Evolutionary conservation across 1,139 yeast genomes (phyloP).

Genomic region (Hyphopichia wangnamkhiaoensis): DNA sequence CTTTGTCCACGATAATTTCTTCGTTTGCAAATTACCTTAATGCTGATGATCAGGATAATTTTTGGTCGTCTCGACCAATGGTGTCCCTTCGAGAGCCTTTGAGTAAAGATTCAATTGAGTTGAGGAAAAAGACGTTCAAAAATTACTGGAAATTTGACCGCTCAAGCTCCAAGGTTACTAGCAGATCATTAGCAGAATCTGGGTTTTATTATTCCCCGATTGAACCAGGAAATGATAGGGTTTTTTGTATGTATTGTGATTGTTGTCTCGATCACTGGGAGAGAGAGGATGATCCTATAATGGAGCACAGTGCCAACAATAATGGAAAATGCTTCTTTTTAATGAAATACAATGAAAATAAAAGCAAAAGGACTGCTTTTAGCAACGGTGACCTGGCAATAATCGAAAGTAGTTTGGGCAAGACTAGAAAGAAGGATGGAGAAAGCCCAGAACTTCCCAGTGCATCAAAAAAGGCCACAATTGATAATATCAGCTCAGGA

Average conservation of each 20-base stretch:
- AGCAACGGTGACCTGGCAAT: too few relatives aligned
- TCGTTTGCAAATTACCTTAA: slow-evolving; percentile 17
- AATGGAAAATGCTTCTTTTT: neutral
- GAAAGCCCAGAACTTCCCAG: too few relatives aligned
- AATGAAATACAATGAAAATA: neutral
- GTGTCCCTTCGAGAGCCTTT: slow-evolving; percentile 30
- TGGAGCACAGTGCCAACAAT: slow-evolving; percentile 39
- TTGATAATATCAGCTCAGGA: too few relatives aligned
- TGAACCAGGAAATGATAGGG: slow-evolving; percentile 57
- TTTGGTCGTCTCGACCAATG: slow-evolving; percentile 20
- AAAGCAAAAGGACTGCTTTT: neutral
- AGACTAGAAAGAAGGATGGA: too few relatives aligned
- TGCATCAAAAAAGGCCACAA: too few relatives aligned
- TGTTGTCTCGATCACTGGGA: slow-evolving; percentile 75
- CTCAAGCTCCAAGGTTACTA: slow-evolving; percentile 39
- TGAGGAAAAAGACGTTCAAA: slow-evolving; percentile 55
- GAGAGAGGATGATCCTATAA: slow-evolving; percentile 60
- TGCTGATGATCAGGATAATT: slow-evolving; percentile 8
- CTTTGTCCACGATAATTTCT: slow-evolving; percentile 36
- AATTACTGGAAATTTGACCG: slow-evolving; percentile 57
- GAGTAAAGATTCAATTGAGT: slow-evolving; percentile 30
- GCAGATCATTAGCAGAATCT: slow-evolving; percentile 42
- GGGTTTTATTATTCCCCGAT: slow-evolving; percentile 56
- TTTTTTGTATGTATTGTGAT: slow-evolving; percentile 71
- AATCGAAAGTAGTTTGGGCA: too few relatives aligned